Base-by-base conservation (phyloP, 805 yeast genomes). In the Spathaspora passalidarum region DNA sequence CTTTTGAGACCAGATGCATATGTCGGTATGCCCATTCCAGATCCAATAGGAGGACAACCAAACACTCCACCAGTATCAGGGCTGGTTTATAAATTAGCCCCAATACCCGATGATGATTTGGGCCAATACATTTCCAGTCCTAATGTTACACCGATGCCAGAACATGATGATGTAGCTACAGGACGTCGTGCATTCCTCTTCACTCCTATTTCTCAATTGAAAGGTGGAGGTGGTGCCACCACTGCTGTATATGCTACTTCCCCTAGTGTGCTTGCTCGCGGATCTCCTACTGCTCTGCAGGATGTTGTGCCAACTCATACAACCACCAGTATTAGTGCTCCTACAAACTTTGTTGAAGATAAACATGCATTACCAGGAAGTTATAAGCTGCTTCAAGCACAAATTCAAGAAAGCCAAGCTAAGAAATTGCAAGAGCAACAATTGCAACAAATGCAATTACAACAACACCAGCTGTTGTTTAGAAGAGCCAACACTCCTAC, bases 21-120 rank as follows among this genome's bases (percentile, higher is more conserved):
- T 16, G 78, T 80, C 5, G 75, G 77, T 26, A 91, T 88, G 73
- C 82, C 86, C 10, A 76, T 86, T 37, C 96, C 97, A 0, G 87
- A 84, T 45, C 94, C 97, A 2, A 78, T 82, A 2, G 82, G 82
- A 56, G 92, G 94, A 8, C 86, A 84, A 18, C 83, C 88, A 54
- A 69, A 67, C 46, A 95, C 96, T 0, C 98, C 98, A 11, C 98
- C 99, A n/a, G 63, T 90, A 23, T 81, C 87, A 29, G 99, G 99
- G 22, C 94, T 88, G 23, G 96, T 94, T 7, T 92, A 88, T 63
- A 66, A 84, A 50, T 79, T 92, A 49, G 86, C 88, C 1, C 80
- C 83, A 32, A 81, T 82, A 52, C 81, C 82, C 37, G 82, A 84
- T 46, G 96, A 90, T 60, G 97, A 92, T 59, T 76, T 86, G 46